Conservation (phyloP, 495 filamentous ascomycete genomes). For the Penicillium coffeae region DNA sequence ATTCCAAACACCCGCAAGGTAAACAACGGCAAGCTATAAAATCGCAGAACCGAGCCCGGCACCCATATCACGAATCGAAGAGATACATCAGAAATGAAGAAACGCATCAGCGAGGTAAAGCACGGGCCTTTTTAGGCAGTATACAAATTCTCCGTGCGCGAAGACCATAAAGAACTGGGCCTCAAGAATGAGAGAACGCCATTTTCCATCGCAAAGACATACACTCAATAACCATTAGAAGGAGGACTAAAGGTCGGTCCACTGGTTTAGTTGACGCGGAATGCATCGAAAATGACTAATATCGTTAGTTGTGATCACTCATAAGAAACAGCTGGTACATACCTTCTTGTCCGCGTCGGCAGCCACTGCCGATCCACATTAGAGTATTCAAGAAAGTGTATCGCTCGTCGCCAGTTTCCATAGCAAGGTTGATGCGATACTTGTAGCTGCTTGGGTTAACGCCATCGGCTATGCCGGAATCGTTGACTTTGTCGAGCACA, state of each 20-base stretch:
- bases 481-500: conserved; percentile 54
- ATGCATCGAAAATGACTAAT: conserved; percentile 45
- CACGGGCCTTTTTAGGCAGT: background rate
- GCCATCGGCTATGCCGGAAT: conserved; percentile 44
- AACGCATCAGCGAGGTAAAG: background rate
- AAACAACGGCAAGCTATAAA: background rate
- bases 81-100: conserved; percentile 12
- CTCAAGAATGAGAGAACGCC: conserved; percentile 14
- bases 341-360: conserved; percentile 56
- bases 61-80: conserved; percentile 4
- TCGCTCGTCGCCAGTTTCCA: conserved; percentile 59
- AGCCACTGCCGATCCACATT: conserved; percentile 60
- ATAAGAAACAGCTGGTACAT: background rate
- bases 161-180: conserved; percentile 9
- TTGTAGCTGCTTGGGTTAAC: conserved; percentile 56
- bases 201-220: conserved; percentile 32
- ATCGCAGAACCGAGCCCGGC: background rate
- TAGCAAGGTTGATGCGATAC: conserved; percentile 53
- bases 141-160: conserved; percentile 1
- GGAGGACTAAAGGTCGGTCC: conserved; percentile 14
- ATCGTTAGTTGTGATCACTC: conserved; percentile 10
- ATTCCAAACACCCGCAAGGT: background rate
- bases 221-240: conserved; percentile 37
- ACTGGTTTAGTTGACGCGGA: conserved; percentile 42
- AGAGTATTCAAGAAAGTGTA: conserved; percentile 60